Evolutionary conservation across 768 basidiomycete genomes (phyloP).

Genomic region (Trametes meyenii): DNA sequence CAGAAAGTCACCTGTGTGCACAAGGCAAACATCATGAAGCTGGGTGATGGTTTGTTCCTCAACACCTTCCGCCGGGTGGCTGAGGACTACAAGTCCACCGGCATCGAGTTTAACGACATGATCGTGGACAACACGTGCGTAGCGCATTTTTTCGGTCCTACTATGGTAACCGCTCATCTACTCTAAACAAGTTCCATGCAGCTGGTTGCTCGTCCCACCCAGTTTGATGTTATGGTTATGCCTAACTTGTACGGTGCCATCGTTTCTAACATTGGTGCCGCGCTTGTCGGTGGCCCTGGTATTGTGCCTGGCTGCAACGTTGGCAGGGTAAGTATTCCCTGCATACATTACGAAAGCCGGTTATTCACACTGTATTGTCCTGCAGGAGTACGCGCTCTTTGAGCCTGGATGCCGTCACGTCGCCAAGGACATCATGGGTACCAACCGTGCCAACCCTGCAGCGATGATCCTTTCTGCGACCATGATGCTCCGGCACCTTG

Average conservation of each 20-base stretch:
- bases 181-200: constrained; percentile 81
- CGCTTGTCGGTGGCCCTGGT: constrained; percentile 97
- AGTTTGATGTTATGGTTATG: constrained; percentile 99
- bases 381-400: constrained; percentile 93
- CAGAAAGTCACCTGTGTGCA: constrained; percentile 99
- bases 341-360: neutral
- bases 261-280: constrained; percentile 97
- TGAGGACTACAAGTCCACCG: constrained; percentile 92
- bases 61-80: constrained; percentile 97
- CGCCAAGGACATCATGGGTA: constrained; percentile 95
- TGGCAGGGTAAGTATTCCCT: constrained; percentile 64
- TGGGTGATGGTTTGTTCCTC: constrained; percentile 98
- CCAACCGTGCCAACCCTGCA: constrained; percentile 93
- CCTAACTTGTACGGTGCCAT: constrained; percentile 97
- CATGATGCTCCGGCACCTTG: constrained; percentile 97
- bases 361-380: constrained; percentile 14
- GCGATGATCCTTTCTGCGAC: constrained; percentile 97
- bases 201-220: constrained; percentile 91
- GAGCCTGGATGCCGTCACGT: constrained; percentile 98
- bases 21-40: constrained; percentile 99
- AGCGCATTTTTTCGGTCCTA: neutral
- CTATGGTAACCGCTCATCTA: neutral
- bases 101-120: constrained; percentile 96
- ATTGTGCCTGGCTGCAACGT: constrained; percentile 98
- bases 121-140: constrained; percentile 97